Conservation (phyloP, 2,329 filamentous ascomycete genomes). For the Paraphaeosphaeria minitans region DNA sequence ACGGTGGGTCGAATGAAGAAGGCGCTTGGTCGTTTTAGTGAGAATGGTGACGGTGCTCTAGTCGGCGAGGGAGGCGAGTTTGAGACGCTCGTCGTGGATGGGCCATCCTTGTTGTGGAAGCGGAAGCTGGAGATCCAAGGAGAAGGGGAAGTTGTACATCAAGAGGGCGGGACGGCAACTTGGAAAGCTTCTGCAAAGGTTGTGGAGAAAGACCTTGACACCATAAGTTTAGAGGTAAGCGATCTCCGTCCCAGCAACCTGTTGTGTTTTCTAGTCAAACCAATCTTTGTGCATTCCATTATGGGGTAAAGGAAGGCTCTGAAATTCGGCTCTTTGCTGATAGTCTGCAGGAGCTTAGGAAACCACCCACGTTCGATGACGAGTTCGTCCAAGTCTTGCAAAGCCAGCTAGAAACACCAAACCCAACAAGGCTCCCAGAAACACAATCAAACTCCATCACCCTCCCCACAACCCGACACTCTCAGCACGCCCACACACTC, state of each 20-base stretch:
- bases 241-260: too few species aligned
- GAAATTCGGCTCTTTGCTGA: not conserved
- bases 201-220: conserved; percentile 48
- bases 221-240: conserved; percentile 8
- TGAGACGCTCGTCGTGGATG: conserved; percentile 87
- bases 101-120: conserved; percentile 75
- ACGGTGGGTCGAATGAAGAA: conserved; percentile 56
- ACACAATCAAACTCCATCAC: not conserved
- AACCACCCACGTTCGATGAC: conserved; percentile 70
- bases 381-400: conserved; percentile 57
- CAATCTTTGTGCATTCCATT: too few species aligned
- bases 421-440: not conserved
- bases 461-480: conserved; percentile 20
- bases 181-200: conserved; percentile 67
- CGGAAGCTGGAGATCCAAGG: conserved; percentile 68
- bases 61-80: conserved; percentile 95
- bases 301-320: too few species aligned
- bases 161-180: conserved; percentile 80
- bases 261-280: too few species aligned
- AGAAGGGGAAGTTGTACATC: conserved; percentile 60
- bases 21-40: conserved; percentile 70
- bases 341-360: conserved; percentile 49
- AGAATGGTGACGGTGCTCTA: conserved; percentile 68
- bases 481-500: not conserved
- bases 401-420: not conserved